phyloP scores from a whole-genome alignment of 1,284 basidiomycete genomes.

The Trichosporon faecale region DNA sequence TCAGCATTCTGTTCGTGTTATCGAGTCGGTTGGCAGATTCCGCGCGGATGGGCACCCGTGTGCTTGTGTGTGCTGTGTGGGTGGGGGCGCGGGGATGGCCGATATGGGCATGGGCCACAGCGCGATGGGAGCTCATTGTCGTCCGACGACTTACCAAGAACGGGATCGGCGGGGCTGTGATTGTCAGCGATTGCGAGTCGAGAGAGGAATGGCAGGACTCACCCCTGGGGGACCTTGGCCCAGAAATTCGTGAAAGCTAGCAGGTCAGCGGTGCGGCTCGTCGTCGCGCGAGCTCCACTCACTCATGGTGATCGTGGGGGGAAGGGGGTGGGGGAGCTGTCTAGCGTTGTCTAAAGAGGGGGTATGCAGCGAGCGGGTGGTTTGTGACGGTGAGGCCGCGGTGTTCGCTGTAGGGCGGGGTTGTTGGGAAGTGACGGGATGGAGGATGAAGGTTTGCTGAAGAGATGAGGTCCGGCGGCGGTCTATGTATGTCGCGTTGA shows the following conservation, averaged over 20 bases:
- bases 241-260: slow-evolving; percentile 18
- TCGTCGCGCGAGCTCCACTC: slow-evolving; percentile 6
- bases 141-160: slow-evolving; percentile 29
- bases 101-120: background rate
- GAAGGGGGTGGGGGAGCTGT: background rate
- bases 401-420: background rate
- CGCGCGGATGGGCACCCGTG: background rate
- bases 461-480: background rate
- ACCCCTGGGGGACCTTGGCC: slow-evolving; percentile 21
- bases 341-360: background rate
- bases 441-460: background rate
- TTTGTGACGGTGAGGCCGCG: background rate
- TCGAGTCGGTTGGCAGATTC: background rate
- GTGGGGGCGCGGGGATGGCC: background rate
- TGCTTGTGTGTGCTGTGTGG: background rate
- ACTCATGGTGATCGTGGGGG: slow-evolving; percentile 4
- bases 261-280: slow-evolving; percentile 4
- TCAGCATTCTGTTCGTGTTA: background rate
- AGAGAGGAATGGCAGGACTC: background rate
- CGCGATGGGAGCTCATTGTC: background rate
- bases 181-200: background rate
- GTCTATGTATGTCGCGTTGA: background rate
- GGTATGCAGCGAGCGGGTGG: background rate
- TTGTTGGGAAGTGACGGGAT: background rate
- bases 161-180: slow-evolving; percentile 24